Base-by-base conservation (phyloP, 73 alveolate genomes). In the Symbiodinium pilosum region DNA sequence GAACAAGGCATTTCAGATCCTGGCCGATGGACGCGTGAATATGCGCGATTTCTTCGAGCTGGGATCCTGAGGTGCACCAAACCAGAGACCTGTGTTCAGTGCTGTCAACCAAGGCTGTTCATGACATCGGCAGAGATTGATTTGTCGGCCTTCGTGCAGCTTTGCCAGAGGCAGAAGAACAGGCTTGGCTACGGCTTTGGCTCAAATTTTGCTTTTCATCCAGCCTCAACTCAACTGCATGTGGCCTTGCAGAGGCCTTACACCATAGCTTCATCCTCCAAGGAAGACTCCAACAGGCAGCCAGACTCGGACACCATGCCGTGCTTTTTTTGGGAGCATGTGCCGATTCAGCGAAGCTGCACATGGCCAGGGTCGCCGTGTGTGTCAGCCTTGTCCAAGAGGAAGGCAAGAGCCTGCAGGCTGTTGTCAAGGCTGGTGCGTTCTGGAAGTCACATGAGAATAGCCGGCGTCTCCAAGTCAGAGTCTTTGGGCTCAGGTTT, bases 211-310 rank as follows among this genome's bases (percentile, higher is more conserved):
- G n/a, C 73, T 54, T 30, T 24, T 54, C 32, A 54, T 24, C 2
- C 71, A 54, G n/a, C 26, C 73, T 54, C 32, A 26, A 26, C 26
- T 9, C 34, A 8, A n/a, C 73, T 24, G 34, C 73, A 54, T 54
- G 73, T 54, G 73, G n/a, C 81, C 30, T 14, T 28, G 41, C 41
- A n/a, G 4, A 73, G 98, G 41, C 98, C 98, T 8, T 92, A 92
- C 98, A 92, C 98, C 59, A 92, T 92, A 4, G 88, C 98, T 11
- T 92, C 98, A 42, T 92, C 98, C 26, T 92, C 98, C 38, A 69
- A 75, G 83, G 98, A 92, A 42, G 98, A 92, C 41, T 47, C 98
- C n/a, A 44, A 56, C 81, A 64, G 81, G 81, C 81, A 16, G 68
- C 68, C 3, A 54, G 73, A 54, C 26, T 54, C 26, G 34, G 34